Percentiles rank a stretch among this genome's conserved stretches.
These are phyloP conservation scores for Ulvella scutata DNA, from an alignment of 139 green algal species.

Conservation along the genomic window DNA sequence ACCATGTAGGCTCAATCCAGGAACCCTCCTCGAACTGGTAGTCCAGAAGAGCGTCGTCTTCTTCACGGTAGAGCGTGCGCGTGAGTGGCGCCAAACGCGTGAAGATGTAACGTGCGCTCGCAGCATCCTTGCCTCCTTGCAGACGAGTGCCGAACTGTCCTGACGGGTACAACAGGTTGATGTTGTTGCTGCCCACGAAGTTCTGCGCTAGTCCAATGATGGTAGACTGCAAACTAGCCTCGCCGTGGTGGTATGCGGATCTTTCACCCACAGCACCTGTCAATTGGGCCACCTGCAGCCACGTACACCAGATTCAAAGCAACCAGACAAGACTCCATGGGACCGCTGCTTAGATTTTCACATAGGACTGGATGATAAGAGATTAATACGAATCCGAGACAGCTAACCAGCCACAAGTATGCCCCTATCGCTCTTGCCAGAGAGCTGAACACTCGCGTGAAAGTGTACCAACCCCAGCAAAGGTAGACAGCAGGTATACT, in stretches of 20 bases:
- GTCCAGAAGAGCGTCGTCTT: conserved; percentile 78
- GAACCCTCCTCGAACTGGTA: conserved; percentile 95
- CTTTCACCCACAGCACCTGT: conserved; percentile 92
- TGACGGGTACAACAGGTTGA: conserved; percentile 79
- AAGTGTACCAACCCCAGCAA: too few relatives aligned
- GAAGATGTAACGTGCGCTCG: conserved; percentile 86
- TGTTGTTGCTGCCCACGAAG: conserved; percentile 96
- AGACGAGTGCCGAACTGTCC: conserved; percentile 83
- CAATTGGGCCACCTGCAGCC: conserved; percentile 85
- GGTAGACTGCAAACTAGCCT: conserved; percentile 64
- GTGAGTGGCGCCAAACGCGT: conserved; percentile 72
- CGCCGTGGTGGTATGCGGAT: conserved; percentile 97
- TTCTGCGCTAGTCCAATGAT: conserved; percentile 79
- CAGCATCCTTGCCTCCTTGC: conserved; percentile 91
- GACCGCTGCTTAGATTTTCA: too few relatives aligned
- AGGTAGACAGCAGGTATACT: too few relatives aligned
- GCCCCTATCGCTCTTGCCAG: too few relatives aligned
- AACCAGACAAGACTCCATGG: too few relatives aligned
- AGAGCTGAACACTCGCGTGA: too few relatives aligned
- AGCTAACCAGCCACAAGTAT: too few relatives aligned
- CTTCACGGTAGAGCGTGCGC: conserved; percentile 77
- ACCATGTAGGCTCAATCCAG: conserved; percentile 89
- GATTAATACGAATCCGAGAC: too few relatives aligned
- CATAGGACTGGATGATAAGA: too few relatives aligned
- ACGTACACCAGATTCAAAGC: too few relatives aligned